Conservation (phyloP, 495 filamentous ascomycete genomes). For the Neurospora sublineolata region DNA sequence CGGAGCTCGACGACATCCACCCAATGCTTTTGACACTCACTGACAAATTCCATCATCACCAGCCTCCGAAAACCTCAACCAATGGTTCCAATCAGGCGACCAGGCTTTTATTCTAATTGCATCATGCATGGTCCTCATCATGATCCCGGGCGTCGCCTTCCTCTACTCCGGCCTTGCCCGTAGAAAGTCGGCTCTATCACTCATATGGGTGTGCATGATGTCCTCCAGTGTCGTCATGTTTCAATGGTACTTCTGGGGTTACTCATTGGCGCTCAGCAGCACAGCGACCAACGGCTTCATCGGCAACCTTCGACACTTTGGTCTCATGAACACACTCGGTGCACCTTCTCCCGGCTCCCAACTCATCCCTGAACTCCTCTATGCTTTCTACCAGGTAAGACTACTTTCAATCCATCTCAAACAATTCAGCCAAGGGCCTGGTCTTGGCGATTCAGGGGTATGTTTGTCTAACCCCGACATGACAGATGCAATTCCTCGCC, state of each 20-base stretch:
- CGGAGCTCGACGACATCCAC: constrained; percentile 1
- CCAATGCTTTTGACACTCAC: constrained; percentile 14
- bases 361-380: constrained; percentile 79
- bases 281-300: constrained; percentile 73
- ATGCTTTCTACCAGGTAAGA: constrained; percentile 72
- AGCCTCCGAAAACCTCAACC: constrained; percentile 73
- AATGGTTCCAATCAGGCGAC: constrained; percentile 58
- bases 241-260: constrained; percentile 99
- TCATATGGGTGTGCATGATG: constrained; percentile 92
- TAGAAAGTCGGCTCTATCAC: constrained; percentile 84
- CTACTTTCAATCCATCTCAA: neutral
- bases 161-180: constrained; percentile 98
- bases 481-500: constrained; percentile 88
- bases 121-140: constrained; percentile 90
- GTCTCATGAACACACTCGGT: constrained; percentile 66
- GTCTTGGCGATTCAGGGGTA: neutral
- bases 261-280: constrained; percentile 82
- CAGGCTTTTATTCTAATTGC: constrained; percentile 82
- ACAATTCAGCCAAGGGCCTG: neutral
- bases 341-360: constrained; percentile 70
- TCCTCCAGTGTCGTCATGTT: constrained; percentile 81
- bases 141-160: constrained; percentile 92
- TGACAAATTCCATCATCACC: constrained; percentile 11
- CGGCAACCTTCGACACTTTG: constrained; percentile 78
- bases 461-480: constrained; percentile 2